Conservation (phyloP, 2,329 filamentous ascomycete species). For the Tolypocladium album region DNA sequence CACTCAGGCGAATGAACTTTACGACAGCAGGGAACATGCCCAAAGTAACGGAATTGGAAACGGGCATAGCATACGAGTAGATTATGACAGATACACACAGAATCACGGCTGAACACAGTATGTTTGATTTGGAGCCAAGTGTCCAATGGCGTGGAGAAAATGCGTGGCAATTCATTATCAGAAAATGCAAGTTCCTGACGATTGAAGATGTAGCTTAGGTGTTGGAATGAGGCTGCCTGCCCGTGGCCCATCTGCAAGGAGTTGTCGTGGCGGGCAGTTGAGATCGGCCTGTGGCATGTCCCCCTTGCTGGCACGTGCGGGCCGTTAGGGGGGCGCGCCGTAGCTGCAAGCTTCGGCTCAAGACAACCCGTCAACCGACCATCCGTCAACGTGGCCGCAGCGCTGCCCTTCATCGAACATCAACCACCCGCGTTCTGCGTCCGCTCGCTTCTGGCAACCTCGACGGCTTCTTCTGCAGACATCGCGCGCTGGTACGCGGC, state of each 20-base stretch:
- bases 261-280: no score
- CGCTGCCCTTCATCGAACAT: background rate
- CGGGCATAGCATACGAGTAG: background rate
- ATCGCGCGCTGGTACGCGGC: background rate
- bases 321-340: background rate
- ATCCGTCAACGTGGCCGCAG: background rate
- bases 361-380: background rate
- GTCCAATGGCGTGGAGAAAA: background rate
- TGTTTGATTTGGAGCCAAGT: background rate
- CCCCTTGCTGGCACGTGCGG: background rate
- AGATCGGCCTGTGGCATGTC: background rate
- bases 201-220: no score
- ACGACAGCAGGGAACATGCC: background rate
- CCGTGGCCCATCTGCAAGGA: no score
- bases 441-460: background rate
- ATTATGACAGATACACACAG: background rate
- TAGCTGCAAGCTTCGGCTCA: background rate
- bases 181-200: no score
- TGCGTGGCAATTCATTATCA: no score
- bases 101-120: background rate
- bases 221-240: no score
- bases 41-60: background rate
- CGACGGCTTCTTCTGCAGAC: background rate
- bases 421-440: background rate
- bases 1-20: background rate